Base-by-base conservation (phyloP, 495 filamentous ascomycete genomes). In the Podospora pseudopauciseta region DNA sequence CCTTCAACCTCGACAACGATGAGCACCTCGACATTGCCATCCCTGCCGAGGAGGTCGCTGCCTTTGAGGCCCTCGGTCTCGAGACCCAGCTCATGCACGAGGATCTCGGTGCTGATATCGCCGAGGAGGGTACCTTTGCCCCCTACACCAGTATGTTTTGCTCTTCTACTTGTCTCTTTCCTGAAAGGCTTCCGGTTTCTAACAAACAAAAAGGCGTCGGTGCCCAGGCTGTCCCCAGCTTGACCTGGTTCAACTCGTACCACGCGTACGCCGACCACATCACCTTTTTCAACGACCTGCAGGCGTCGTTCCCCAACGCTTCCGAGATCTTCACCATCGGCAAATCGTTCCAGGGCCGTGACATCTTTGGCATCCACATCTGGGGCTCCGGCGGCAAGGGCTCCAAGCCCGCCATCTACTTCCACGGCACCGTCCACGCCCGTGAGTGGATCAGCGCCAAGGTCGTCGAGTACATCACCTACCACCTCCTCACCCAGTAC, bases 381-480 rank as follows among this genome's bases (percentile, higher is more conserved):
- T 89, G 79, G 74, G 87, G 87, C 6, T 81, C 70, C 56, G 74
- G 75, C 1, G 84, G 84, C 16, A 85, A 84, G 71, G 81, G 84
- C 20, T 79, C 71, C n/a, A 86, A 85, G 76, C 84, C 85, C 9
- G 87, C 84, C 9, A 79, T 88, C 53, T 79, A 87, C 68, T 84
- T 85, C 72, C 87, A 90, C 70, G 84, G 83, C 11, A 89, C 84
- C 39, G 87, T 89, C 27, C 87, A 90, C 73, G 87, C 87, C 6
- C 72, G 87, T 15, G 87, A 90, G 76, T 90, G 87, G 87, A 87
- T 90, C 66, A 83, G 85, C 16, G 82, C 85, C 16, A 80, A 70
- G 70, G 74, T 75, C 18, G 80, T 82, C 56, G 87, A 89, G 72
- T 89, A 87, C 74, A 74, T 87, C 27, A 77, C 84, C 9, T 88